Evolutionary conservation across 805 yeast species (phyloP), one percentile per base, ranked within the genome.

Genomic region (Lipomyces mesembrius): DNA sequence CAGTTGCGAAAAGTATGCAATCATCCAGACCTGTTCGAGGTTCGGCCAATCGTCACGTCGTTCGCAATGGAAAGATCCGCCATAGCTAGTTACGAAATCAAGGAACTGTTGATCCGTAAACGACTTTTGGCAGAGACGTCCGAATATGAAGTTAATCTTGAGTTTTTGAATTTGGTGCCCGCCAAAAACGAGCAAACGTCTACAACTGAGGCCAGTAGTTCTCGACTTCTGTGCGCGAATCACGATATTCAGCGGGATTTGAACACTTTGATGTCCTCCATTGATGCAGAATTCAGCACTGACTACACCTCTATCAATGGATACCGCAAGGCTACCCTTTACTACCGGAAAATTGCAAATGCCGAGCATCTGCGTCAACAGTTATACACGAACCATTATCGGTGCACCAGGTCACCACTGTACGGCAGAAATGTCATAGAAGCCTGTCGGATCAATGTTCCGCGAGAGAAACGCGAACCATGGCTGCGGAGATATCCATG

Each of bases 11-110:
- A 95, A 77, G 98, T 93, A 35, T 92, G 98, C 80, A 93, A 93
- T 74, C 98, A 93, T 77, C 97, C 97, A 0, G 98, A 95, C 79
- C 79, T 95, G 67, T 96, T 95, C 79, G 99, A 95, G 77, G 97
- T 93, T 6, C 83, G 99, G 66, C 98, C 98, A 0, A 91, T 95
- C 71, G 84, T 91, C 53, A 95, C 99, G 0, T 93, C 98, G 1
- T 88, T 91, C 75, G 90, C 94, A 0, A 81, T 92, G 81, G 85
- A 86, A 2, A 81, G 82, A 58, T 85, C 92, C 0, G 92, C 90
- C 4, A 79, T 84, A 2, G 79, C 86, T 0, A 76, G 80, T 6
- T 91, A 81, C 74, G 77, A 77, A 29, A 71, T 77, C 14, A 79
- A 80, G 35, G 86, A 84, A 62, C 68, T 79, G 54, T 67, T 81